Percentiles rank a stretch among this genome's conserved stretches.
These are phyloP conservation scores for Leucocoprinus birnbaumii DNA, from an alignment of 768 basidiomycete genomes.

Conservation along the genomic window DNA sequence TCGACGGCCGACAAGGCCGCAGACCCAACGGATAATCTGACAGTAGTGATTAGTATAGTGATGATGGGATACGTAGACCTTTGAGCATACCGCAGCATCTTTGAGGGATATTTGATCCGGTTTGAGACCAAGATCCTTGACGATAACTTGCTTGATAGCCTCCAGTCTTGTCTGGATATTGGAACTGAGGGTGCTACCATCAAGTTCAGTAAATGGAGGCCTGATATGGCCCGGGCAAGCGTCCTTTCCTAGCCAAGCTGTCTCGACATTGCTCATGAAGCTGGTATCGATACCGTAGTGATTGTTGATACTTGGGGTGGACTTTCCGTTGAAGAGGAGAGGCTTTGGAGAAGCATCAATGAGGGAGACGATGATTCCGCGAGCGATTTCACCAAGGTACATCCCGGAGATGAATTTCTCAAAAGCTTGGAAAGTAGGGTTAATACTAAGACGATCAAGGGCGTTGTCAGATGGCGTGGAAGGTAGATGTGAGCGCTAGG, in stretches of 20 bases:
- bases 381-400: conserved; percentile 95
- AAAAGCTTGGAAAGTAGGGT: conserved; percentile 88
- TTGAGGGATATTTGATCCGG: conserved; percentile 51
- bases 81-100: conserved; percentile 50
- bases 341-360: conserved; percentile 72
- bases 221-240: conserved; percentile 23
- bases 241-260: conserved; percentile 59
- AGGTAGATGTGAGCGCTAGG: conserved; percentile 77
- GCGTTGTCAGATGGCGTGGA: conserved; percentile 89
- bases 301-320: conserved; percentile 68
- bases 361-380: conserved; percentile 80
- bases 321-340: conserved; percentile 79
- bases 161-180: conserved; percentile 39
- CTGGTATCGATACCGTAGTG: conserved; percentile 97
- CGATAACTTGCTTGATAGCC: conserved; percentile 57
- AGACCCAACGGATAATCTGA: conserved; percentile 84
- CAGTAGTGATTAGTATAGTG: no score
- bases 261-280: conserved; percentile 82
- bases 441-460: conserved; percentile 91
- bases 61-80: no score
- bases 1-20: conserved; percentile 72
- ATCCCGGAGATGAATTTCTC: conserved; percentile 99
- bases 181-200: conserved; percentile 27
- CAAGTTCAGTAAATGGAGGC: conserved; percentile 36
- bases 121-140: conserved; percentile 57